Conservation (phyloP, 2,329 filamentous ascomycete species). For the Epichloe festucae region DNA sequence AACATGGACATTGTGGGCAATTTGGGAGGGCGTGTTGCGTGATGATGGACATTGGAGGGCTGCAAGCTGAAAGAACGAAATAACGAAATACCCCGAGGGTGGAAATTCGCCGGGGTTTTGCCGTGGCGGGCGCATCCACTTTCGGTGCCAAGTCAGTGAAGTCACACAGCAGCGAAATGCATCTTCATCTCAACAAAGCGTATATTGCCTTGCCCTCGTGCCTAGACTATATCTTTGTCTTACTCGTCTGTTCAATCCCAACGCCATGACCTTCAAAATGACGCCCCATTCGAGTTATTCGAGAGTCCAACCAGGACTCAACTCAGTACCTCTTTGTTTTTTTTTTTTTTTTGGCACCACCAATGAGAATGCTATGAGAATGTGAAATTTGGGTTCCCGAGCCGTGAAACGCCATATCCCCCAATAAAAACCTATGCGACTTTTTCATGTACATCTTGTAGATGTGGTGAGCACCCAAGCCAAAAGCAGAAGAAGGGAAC, state of each 20-base stretch:
- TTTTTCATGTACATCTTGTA: background rate
- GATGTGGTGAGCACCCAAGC: background rate
- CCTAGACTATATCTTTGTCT: too few relatives aligned
- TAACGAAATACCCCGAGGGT: background rate
- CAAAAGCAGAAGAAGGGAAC: background rate
- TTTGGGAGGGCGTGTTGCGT: background rate
- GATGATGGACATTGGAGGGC: background rate
- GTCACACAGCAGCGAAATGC: too few relatives aligned
- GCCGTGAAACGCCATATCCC: background rate
- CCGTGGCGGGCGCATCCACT: background rate
- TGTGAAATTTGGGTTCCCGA: background rate
- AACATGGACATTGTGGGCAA: constrained; percentile 63
- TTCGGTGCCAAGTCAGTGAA: too few relatives aligned
- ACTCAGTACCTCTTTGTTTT: background rate
- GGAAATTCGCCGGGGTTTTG: background rate
- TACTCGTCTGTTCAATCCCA: too few relatives aligned
- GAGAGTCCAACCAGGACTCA: too few relatives aligned
- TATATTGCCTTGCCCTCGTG: too few relatives aligned
- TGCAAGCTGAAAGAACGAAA: background rate
- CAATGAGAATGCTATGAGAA: background rate
- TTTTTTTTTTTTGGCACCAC: background rate
- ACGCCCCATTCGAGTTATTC: background rate
- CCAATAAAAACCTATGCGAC: background rate
- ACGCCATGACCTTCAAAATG: too few relatives aligned
- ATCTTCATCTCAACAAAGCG: too few relatives aligned